Base-by-base conservation (phyloP, 1,284 basidiomycete species). In the Ustilago tritici region DNA sequence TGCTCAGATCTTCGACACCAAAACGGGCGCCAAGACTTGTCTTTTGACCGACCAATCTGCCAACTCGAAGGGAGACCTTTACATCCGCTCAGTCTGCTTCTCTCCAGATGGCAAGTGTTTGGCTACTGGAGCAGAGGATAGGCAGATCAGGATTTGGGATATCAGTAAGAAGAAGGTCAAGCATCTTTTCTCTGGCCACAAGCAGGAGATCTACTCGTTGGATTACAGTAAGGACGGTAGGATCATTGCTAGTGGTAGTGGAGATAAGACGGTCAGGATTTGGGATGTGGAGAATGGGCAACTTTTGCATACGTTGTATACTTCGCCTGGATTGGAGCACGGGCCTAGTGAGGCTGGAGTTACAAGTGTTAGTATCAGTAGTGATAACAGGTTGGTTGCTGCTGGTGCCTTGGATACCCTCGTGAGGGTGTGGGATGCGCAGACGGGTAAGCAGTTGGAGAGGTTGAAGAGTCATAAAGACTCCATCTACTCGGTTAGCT, bases 201-300 rank as follows among this genome's bases (percentile, higher is more conserved):
- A 92, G 84, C 92, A 93, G 83, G 94, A 95, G 87, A 94, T 96
- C 79, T 96, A 95, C 87, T 93, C 93, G 6, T 90, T 96, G 67
- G 93, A 94, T 84, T 85, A 94, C 85, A 92, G 92, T 10, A 87
- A 89, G 31, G 93, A 95, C 82, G 93, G 94, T 8, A 89, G 91
- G 14, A 90, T 92, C 78, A 91, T 96, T 71, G 92, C 94, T n/a
- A 93, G 92, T 12, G 94, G 93, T 17, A 94, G 93, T 0, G 93
- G 93, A 6, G 95, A 96, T 87, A 92, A 92, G 87, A 94, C 93
- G 11, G 92, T 93, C n/a, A 89, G 92, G 55, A 91, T 95, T 65
- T 96, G 94, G 94, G 91, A 95, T 84, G 91, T 94, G 87, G 88
- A 90, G 31, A 90, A 89, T 19, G 90, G 91, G 14, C 86, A 71